Base-by-base conservation (phyloP, 352 stramenopile genomes). In the Globisporangium nunn region DNA sequence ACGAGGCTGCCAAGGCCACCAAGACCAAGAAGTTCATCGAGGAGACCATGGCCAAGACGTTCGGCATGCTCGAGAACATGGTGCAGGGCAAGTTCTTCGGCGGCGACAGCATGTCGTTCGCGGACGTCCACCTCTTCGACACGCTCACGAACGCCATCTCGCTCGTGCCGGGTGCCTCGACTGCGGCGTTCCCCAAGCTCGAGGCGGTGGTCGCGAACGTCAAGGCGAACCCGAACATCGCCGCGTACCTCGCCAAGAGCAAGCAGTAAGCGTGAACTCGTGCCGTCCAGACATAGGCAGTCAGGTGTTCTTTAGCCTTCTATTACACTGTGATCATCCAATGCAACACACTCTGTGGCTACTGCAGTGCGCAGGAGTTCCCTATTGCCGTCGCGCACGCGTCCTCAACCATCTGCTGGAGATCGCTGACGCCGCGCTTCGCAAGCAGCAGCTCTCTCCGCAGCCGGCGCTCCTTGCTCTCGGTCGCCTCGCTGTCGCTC, bases 31-130 rank as follows among this genome's bases (percentile, higher is more conserved):
- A 11, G 35, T 40, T 40, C 35, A 10, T 40, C 7, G 35, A 40
- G 7, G 35, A 40, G 6, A 40, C 35, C 10, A 14, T 40, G 5
- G 7, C 35, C 5, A 40, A 40, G 35, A 11, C 35, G 35, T 14
- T 40, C 35, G 35, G 35, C 35, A 10, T 40, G 23, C 50, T 89
- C 1, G 73, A 88, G 59, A 67, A 58, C 30, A 37, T 71, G n/a
- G 61, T 89, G 29, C 29, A 59, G 17, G 75, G 73, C 47, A 70
- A 68, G 54, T 88, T 73, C 50, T 65, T 89, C 56, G 56, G 75
- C 3, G 78, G 74, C 15, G 73, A 82, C 44, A 66, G 63, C 47
- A 3, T 69, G 11, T 67, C 66, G 51, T 41, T 70, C 29, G 71
- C 67, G 0, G 77, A 88, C 49, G 12, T 88, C 29, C 50, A 67